Percentiles rank a stretch among this genome's conserved stretches.
phyloP scores from a whole-genome alignment of 2,329 filamentous ascomycete genomes.

The Aspergillus nomiae region DNA sequence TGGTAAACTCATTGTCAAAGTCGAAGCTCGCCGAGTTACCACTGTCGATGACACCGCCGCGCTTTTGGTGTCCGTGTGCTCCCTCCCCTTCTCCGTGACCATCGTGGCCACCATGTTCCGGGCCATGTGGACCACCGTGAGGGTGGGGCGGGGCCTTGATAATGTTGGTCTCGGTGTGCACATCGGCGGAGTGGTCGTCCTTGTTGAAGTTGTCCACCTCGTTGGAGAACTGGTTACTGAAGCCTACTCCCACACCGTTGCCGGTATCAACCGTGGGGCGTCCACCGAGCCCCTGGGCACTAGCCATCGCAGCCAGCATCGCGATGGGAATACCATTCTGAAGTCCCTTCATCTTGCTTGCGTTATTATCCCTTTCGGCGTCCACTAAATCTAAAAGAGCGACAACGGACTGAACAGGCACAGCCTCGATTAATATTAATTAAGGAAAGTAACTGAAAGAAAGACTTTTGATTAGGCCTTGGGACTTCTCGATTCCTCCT shows the following conservation, averaged over 20 bases:
- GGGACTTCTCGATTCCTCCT: not conserved
- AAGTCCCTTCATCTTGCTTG: conserved; percentile 38
- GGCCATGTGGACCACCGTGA: not conserved
- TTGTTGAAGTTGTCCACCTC: not conserved
- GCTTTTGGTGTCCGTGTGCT: too few species aligned
- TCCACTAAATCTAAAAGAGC: conserved; percentile 12
- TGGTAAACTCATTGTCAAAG: not conserved
- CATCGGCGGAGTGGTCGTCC: conserved; percentile 3
- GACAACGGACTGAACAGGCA: conserved; percentile 12
- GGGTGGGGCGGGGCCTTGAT: not conserved
- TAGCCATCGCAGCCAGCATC: conserved; percentile 35
- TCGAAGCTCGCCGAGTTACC: conserved; percentile 15
- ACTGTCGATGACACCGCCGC: conserved; percentile 21
- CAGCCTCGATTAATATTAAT: conserved; percentile 4
- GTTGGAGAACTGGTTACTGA: not conserved
- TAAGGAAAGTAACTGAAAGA: conserved; percentile 11
- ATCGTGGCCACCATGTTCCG: not conserved
- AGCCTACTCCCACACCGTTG: not conserved
- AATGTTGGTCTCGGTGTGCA: not conserved
- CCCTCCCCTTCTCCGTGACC: not conserved
- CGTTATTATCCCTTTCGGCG: not conserved
- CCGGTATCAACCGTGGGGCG: not conserved
- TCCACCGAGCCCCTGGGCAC: conserved; percentile 24
- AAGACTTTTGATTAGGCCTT: not conserved
- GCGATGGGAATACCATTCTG: conserved; percentile 39